These are phyloP conservation scores for Phaeotremella skinneri DNA, from an alignment of 768 basidiomycete species.

Conservation along the genomic window DNA sequence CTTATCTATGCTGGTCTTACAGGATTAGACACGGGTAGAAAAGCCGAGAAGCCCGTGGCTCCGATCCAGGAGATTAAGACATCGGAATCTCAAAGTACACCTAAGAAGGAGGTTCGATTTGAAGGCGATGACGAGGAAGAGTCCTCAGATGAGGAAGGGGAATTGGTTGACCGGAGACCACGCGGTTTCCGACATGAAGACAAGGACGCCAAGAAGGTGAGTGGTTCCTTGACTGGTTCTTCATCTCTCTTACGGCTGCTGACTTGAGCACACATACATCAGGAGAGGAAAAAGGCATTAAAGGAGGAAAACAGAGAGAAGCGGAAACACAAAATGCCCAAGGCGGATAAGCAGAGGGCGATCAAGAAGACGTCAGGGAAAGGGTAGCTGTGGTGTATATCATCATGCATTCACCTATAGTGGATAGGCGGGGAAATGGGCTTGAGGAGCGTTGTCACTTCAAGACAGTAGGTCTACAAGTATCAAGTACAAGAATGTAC, in stretches of 20 bases:
- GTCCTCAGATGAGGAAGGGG: slow-evolving; percentile 38
- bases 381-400: neutral
- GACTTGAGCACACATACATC: neutral
- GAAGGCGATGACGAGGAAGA: slow-evolving; percentile 22
- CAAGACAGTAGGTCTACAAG: too few species aligned
- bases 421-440: too few species aligned
- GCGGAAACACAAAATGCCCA: slow-evolving; percentile 90
- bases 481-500: neutral
- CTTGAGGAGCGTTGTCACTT: too few species aligned
- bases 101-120: slow-evolving; percentile 28
- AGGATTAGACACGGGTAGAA: slow-evolving; percentile 58
- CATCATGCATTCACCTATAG: too few species aligned
- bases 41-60: slow-evolving; percentile 14
- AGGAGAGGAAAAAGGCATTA: slow-evolving; percentile 88
- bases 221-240: slow-evolving; percentile 12
- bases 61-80: slow-evolving; percentile 9
- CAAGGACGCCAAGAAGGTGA: slow-evolving; percentile 81
- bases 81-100: slow-evolving; percentile 28
- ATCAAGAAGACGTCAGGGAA: slow-evolving; percentile 58
- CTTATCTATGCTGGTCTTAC: slow-evolving; percentile 87
- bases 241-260: neutral
- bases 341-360: slow-evolving; percentile 84
- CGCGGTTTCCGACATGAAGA: slow-evolving; percentile 92
- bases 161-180: slow-evolving; percentile 60
- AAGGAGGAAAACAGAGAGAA: slow-evolving; percentile 85